Evolutionary conservation across 495 filamentous ascomycete species (phyloP), one percentile per base, ranked within the genome.

Genomic region (Pseudevernia furfuracea): DNA sequence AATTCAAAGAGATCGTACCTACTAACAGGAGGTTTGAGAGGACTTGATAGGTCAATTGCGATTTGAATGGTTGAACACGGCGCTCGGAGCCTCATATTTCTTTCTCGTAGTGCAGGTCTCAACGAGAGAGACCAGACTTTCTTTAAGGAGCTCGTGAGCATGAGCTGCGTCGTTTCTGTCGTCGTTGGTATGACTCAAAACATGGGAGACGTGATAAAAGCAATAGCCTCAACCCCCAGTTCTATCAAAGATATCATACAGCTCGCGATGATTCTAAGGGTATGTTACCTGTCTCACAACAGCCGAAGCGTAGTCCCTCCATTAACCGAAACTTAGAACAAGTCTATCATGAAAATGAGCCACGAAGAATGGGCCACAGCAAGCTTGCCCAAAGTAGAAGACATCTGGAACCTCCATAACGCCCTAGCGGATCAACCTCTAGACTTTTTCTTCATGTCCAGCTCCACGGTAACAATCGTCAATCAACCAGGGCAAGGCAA

Each of bases 11-110:
- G 75, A 1, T 77, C 81, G 2, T 86, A 86, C 66, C 71, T 87
- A 21, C 70, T 87, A 15, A 74, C 81, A 59, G 83, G 84, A 23
- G 82, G 84, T 28, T 76, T 84, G 9, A 84, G 83, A 21, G 84
- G 84, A 46, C 73, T 87, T 12, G 84, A 82, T 8, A 11, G 46
- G 4, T 49, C 78, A 52, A 73, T 86, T 56, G 68, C 80, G 1
- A 71, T 71, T 1, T 84, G 79, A 80, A 81, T 87, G 78, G 79
- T 80, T 8, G 70, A 74, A 25, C 76, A 79, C 32, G 83, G 82
- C 10, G 84, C 83, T 19, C 74, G 74, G 41, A 74, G 78, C 60
- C 68, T 87, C 25, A 74, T 83, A 19, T 76, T 85, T 9, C 74
- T 85, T n/a, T 85, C 83, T 5, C 76, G 83, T 39, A 59, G 25